Base-by-base conservation (phyloP, 164 flowering plant genomes). In the Vitis vinifera region DNA sequence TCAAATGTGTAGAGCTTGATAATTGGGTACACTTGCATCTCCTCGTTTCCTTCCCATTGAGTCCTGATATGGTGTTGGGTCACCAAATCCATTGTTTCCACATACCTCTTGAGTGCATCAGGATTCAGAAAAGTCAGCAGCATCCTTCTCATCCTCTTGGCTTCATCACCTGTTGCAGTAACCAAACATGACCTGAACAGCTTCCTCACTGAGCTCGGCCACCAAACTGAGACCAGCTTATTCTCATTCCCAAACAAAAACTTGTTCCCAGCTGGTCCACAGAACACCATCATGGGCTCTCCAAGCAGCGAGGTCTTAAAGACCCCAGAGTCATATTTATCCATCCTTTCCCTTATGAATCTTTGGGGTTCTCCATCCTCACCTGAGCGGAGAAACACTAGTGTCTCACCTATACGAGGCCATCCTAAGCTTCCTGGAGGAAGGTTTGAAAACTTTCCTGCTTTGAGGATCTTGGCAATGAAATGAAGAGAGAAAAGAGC, bases 381-480 rank as follows among this genome's bases (percentile, higher is more conserved):
- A 14, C 23, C 29, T 0, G 78, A 47, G 3, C 37, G 2, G 2
- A 76, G 16, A 55, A 62, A 71, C 13, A 58, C 67, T 7, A 82
- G 55, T 2, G 79, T 72, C 53, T 82, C 82, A 11, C 82, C 85
- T 0, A 79, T 13, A 9, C 75, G 3, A 1, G 82, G 85, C 80
- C 75, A 77, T 8, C 85, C 83, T 1, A 30, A 23, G 62, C 71
- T 77, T 9, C 85, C 83, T 1, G 82, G 85, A 61, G 85, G 82
- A 47, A 76, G 30, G 12, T 13, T 64, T 51, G 64, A 55, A 61
- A 12, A 48, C 51, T 47, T 10, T 17, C 52, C 30, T 58, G 30
- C 3, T 9, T 52, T 17, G 51, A 31, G 44, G 17, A 8, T 17
- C 14, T 66, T 50, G 56, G 31, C 66, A 11, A 48, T 59, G 51